Evolutionary conservation across 805 yeast genomes (phyloP).

Genomic region (Suhomyces emberorum): DNA sequence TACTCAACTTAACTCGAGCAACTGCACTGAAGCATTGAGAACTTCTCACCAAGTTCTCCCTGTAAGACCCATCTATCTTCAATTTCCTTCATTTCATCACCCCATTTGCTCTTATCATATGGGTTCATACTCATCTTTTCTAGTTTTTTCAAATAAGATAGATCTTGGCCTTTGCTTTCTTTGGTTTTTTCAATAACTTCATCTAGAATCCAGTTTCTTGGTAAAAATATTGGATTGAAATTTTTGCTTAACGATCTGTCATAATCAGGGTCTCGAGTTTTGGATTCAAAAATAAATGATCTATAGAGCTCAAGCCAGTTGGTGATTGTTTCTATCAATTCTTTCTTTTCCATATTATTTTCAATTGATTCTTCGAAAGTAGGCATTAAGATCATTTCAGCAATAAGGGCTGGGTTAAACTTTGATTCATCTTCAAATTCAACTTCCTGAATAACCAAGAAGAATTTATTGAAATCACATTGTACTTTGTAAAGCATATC

Average conservation of each 20-base stretch:
- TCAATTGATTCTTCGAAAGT: slow-evolving; percentile 16
- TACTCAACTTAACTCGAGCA: slow-evolving; percentile 60
- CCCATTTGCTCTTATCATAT: slow-evolving; percentile 66
- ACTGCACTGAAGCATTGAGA: slow-evolving; percentile 68
- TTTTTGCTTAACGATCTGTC: slow-evolving; percentile 32
- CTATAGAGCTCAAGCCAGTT: slow-evolving; percentile 55
- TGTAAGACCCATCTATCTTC: slow-evolving; percentile 52
- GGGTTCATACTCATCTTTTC: slow-evolving; percentile 75
- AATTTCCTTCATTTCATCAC: slow-evolving; percentile 55
- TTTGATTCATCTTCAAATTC: slow-evolving; percentile 14
- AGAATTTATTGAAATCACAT: slow-evolving; percentile 79
- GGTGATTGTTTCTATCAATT: slow-evolving; percentile 37
- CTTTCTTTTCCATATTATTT: slow-evolving; percentile 28
- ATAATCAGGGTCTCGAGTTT: slow-evolving; percentile 25
- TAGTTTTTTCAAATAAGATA: slow-evolving; percentile 54
- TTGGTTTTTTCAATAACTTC: slow-evolving; percentile 65
- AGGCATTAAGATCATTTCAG: slow-evolving; percentile 19
- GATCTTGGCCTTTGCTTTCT: slow-evolving; percentile 48
- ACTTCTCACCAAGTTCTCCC: slow-evolving; percentile 49
- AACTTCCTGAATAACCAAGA: slow-evolving; percentile 56
- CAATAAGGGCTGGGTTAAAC: slow-evolving; percentile 12
- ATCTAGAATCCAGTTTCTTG: slow-evolving; percentile 82
- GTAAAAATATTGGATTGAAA: slow-evolving; percentile 76
- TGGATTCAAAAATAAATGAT: slow-evolving; percentile 39
- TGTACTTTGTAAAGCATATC: slow-evolving; percentile 57